Evolutionary conservation across 371 early-diverging fungal species (phyloP), one percentile per base, ranked within the genome.

Genomic region (Actinomucor elegans): DNA sequence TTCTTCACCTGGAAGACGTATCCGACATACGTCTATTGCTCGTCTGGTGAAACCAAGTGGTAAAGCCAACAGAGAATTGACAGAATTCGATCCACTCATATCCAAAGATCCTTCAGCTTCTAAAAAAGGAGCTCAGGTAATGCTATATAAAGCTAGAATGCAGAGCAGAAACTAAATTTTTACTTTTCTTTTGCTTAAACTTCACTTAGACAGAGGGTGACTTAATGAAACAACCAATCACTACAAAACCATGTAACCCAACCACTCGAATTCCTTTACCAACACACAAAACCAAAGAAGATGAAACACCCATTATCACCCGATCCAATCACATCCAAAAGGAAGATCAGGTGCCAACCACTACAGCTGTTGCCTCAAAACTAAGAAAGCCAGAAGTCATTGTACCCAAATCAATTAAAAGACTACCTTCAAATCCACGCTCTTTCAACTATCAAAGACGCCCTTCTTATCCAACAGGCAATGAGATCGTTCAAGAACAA

Each of bases 401-500:
- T 34, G 54, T 53, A 3, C 57, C 63, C 1, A 53, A 48, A 15
- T 53, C 57, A n/a, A 38, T 53, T 1, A 60, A 60, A 31, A 26
- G 14, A 3, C 20, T 20, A 1, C 48, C 21, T 28, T 37, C 44
- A 33, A 23, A 38, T 17, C 24, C 44, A 24, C 36, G 36, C 1
- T 23, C 46, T 31, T 5, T 41, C 8, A 32, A 23, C 23, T 47
- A 28, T 31, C 18, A 9, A 12, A 41, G 63, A 21, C 33, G 52
- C 2, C 48, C 42, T 9, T 53, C 51, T n/a, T 49, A 37, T 8
- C 51, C 49, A n/a, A 28, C 54, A n/a, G 50, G 35, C 11, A 57
- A 34, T 42, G 66, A 66, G 2, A 29, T 67, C 6, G n/a, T 67
- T 7, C 64, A 63, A 27, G 68, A 64, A 8, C 68, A 67, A 27